A percentile compares a stretch with the other conserved stretches of the same genome.
Conservation (phyloP, 257 asterid genomes). For the Osmanthus fragrans region DNA sequence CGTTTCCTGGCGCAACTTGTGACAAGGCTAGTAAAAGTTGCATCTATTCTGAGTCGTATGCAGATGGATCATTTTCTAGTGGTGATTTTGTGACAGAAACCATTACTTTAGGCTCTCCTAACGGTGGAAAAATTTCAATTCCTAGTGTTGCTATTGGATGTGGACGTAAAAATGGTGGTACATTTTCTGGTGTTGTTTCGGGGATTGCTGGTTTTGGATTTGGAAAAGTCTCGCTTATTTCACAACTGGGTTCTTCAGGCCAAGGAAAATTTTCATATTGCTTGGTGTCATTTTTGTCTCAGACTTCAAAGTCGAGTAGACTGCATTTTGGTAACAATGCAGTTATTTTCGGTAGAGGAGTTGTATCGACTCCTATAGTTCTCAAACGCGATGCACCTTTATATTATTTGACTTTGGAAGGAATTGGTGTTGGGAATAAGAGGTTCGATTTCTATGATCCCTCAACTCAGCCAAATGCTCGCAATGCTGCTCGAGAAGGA, state of each 20-base stretch:
- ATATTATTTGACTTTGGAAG: conserved; percentile 56
- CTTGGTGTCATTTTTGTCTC: conserved; percentile 30
- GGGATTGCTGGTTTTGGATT: conserved; percentile 76
- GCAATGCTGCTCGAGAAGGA: conserved; percentile 14
- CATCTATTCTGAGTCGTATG: conserved; percentile 30
- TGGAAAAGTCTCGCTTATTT: conserved; percentile 43
- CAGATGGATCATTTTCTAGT: conserved; percentile 33
- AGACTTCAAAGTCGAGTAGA: conserved; percentile 33
- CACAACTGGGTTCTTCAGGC: conserved; percentile 42
- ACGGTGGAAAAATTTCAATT: conserved; percentile 7
- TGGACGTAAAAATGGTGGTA: conserved; percentile 39
- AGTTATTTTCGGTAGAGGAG: conserved; percentile 37
- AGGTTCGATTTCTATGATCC: conserved; percentile 18
- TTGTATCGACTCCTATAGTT: conserved; percentile 49
- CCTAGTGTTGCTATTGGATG: conserved; percentile 52
- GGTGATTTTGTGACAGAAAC: conserved; percentile 63
- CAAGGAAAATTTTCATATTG: conserved; percentile 67
- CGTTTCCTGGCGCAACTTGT: conserved; percentile 16
- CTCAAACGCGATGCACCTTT: conserved; percentile 18
- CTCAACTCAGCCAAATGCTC: not conserved
- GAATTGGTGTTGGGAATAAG: conserved; percentile 37
- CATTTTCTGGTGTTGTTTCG: conserved; percentile 27
- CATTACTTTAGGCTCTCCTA: conserved; percentile 36
- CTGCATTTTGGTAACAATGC: conserved; percentile 48
- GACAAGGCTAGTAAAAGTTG: conserved; percentile 13